Percentiles rank a stretch among this genome's conserved stretches.
Evolutionary conservation across 148 eudicot species (phyloP).

Genomic region (Talinum fruticosum): DNA sequence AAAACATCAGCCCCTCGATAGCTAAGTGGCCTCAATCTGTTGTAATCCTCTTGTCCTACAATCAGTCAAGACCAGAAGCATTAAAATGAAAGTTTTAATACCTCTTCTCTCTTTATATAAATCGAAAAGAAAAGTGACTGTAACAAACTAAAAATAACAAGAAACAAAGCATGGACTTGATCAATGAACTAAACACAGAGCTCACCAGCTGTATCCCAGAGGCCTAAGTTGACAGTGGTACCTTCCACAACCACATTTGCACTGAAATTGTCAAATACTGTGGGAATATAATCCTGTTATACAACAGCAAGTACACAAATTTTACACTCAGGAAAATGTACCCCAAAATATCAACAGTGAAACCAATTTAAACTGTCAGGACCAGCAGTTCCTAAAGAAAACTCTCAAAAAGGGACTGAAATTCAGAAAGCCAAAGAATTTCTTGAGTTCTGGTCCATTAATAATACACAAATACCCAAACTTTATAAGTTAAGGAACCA

Average conservation of each 20-base stretch:
- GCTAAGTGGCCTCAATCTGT: slow-evolving; percentile 89
- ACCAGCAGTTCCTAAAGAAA: background rate
- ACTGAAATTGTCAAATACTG: slow-evolving; percentile 99
- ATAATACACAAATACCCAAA: slow-evolving; percentile 9
- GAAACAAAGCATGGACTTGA: background rate
- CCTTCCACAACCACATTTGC: slow-evolving; percentile 96
- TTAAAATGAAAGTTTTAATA: background rate
- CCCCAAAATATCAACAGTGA: background rate
- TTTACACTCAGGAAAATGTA: background rate
- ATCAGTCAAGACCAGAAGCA: slow-evolving; percentile 8
- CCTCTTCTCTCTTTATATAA: background rate
- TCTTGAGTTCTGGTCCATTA: background rate
- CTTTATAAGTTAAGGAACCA: slow-evolving; percentile 23
- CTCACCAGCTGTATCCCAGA: slow-evolving; percentile 99
- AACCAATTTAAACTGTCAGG: background rate
- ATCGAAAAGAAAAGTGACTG: background rate
- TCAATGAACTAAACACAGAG: slow-evolving; percentile 11
- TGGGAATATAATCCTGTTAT: slow-evolving; percentile 88
- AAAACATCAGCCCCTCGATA: slow-evolving; percentile 96
- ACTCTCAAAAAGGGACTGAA: background rate
- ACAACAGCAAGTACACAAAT: background rate
- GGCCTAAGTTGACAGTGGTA: slow-evolving; percentile 91
- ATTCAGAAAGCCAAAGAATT: background rate
- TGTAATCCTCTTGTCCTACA: slow-evolving; percentile 96
- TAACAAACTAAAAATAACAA: background rate